Conservation (phyloP, 2,329 filamentous ascomycete genomes). For the Colletotrichum melonis region DNA sequence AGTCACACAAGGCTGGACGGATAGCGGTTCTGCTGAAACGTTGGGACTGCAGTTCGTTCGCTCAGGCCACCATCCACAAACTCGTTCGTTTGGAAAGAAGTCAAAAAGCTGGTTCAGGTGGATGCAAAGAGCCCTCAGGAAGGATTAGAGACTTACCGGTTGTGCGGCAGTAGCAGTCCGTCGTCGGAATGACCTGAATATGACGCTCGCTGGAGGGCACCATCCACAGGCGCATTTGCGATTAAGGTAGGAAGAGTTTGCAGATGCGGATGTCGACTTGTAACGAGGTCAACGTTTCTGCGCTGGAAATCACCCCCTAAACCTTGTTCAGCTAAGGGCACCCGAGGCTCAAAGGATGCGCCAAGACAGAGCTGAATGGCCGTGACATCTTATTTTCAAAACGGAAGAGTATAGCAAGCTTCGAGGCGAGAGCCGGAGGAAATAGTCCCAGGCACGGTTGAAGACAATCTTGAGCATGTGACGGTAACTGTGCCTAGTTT, state of each 20-base stretch:
- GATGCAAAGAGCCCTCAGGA: slow-evolving; percentile 2
- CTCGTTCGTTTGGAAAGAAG: slow-evolving; percentile 23
- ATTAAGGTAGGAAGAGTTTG: not conserved
- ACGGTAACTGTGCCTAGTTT: not conserved
- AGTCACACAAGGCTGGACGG: slow-evolving; percentile 2
- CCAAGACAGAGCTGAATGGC: slow-evolving; percentile 1
- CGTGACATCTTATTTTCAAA: not conserved
- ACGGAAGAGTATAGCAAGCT: not conserved
- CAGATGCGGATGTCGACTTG: not conserved
- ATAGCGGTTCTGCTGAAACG: slow-evolving; percentile 26
- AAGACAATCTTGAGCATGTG: slow-evolving; percentile 20
- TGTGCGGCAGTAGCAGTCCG: not conserved
- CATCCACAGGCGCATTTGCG: not conserved
- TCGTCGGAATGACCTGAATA: not conserved
- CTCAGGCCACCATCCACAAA: slow-evolving; percentile 28
- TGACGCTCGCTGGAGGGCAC: not conserved
- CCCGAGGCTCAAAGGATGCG: not conserved
- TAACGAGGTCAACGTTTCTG: not conserved
- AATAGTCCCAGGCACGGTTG: not conserved
- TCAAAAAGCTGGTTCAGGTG: slow-evolving; percentile 7
- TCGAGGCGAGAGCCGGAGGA: not conserved
- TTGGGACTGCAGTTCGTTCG: slow-evolving; percentile 29
- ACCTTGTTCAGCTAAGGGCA: not conserved
- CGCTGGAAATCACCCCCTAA: slow-evolving; percentile 14
- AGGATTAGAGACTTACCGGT: not conserved